These are phyloP conservation scores for Coemansia sp. DNA, from an alignment of 371 early-diverging fungal species.

Conservation along the genomic window DNA sequence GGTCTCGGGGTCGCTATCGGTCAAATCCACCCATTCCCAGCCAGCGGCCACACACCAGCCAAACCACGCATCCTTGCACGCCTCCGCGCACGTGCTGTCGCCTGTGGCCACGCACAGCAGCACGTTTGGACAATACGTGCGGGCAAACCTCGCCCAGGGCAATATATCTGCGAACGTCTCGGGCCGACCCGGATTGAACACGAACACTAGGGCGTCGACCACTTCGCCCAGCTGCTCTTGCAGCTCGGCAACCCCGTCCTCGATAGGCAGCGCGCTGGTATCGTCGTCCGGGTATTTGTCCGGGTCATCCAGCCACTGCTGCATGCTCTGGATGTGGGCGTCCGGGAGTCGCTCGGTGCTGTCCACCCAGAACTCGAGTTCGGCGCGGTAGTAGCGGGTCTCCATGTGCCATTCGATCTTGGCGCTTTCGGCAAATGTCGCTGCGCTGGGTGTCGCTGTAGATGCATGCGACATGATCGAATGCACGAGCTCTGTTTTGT, in stretches of 20 bases:
- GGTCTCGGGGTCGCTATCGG: constrained; percentile 35
- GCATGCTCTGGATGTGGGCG: constrained; percentile 19
- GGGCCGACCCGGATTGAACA: constrained; percentile 23
- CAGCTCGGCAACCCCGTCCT: constrained; percentile 12
- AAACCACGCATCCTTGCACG: constrained; percentile 26
- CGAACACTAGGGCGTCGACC: constrained; percentile 40
- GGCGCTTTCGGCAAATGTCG: background rate
- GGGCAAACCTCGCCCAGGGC: constrained; percentile 40
- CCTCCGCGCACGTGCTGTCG: background rate
- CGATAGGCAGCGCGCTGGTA: constrained; percentile 9
- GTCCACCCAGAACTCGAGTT: constrained; percentile 43
- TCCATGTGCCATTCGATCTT: constrained; percentile 28
- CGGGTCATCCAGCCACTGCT: constrained; percentile 21
- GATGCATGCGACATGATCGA: constrained; percentile 2
- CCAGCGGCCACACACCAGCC: constrained; percentile 35
- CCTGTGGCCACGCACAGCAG: constrained; percentile 30
- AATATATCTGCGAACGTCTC: constrained; percentile 33
- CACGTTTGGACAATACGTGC: constrained; percentile 15
- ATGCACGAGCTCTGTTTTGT: constrained; percentile 17
- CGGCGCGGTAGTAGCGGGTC: constrained; percentile 36
- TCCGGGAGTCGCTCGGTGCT: constrained; percentile 28
- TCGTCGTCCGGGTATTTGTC: background rate
- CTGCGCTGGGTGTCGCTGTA: background rate
- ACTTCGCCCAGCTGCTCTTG: constrained; percentile 37
- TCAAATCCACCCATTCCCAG: constrained; percentile 49